Percentiles rank a stretch among this genome's conserved stretches.
phyloP scores from a whole-genome alignment of 2,329 filamentous ascomycete species.

The Aotearoamyces nothofagi region DNA sequence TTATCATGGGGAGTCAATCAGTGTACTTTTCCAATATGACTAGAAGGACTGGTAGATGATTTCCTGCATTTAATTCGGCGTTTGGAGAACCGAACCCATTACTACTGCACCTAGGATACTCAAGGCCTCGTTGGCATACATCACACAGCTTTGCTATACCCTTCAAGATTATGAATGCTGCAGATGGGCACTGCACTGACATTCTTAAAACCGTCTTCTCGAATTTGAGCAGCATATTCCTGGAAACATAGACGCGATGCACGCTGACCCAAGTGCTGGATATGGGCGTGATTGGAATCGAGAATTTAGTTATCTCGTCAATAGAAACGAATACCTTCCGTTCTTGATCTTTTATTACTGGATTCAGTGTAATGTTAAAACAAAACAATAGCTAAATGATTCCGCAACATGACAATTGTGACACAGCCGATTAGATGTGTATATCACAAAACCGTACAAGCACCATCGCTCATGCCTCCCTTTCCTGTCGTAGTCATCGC shows the following conservation, averaged over 20 bases:
- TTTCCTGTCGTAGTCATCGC: slow-evolving; percentile 26
- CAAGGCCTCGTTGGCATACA: slow-evolving; percentile 4
- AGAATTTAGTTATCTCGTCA: too few relatives aligned
- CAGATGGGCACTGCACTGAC: slow-evolving; percentile 10
- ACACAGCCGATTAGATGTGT: too few relatives aligned
- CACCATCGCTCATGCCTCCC: slow-evolving; percentile 36
- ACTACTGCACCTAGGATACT: neutral
- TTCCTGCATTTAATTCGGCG: neutral
- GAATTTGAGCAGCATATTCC: neutral
- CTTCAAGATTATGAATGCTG: too few relatives aligned
- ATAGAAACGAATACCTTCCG: too few relatives aligned
- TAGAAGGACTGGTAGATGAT: too few relatives aligned
- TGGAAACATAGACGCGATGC: slow-evolving; percentile 4
- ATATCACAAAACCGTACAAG: slow-evolving; percentile 36
- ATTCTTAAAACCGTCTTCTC: neutral
- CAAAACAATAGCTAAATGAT: too few relatives aligned
- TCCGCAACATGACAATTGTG: too few relatives aligned
- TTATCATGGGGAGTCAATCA: slow-evolving; percentile 96
- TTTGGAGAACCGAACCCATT: neutral
- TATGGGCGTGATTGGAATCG: slow-evolving; percentile 12
- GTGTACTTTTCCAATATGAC: slow-evolving; percentile 80
- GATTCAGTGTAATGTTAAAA: too few relatives aligned
- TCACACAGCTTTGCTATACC: too few relatives aligned
- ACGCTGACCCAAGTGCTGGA: slow-evolving; percentile 21
- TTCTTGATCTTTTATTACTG: too few relatives aligned